Percentiles rank a stretch among this genome's conserved stretches.
phyloP scores from a whole-genome alignment of 2,329 filamentous ascomycete genomes.

The Claviceps monticola region DNA sequence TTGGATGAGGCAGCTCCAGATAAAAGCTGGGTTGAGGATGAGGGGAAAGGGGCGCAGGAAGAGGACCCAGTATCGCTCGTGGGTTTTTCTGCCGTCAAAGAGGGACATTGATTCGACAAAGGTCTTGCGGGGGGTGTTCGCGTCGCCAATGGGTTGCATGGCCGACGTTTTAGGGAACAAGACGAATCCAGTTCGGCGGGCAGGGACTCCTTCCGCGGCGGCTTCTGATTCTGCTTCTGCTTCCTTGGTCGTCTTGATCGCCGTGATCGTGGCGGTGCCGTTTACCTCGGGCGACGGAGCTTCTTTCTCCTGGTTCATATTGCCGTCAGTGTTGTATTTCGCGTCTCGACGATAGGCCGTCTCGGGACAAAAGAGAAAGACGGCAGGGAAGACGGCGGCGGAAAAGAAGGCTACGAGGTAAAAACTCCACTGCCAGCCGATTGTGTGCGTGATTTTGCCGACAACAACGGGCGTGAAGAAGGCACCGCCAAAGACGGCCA shows the following conservation, averaged over 20 bases:
- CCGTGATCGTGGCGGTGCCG: not conserved
- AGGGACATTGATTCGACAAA: slow-evolving; percentile 48
- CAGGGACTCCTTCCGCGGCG: not conserved
- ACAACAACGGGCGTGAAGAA: slow-evolving; percentile 75
- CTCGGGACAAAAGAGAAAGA: slow-evolving; percentile 74
- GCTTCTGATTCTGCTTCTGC: not conserved
- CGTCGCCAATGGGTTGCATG: slow-evolving; percentile 21
- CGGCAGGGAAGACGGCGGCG: slow-evolving; percentile 50
- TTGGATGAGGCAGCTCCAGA: slow-evolving; percentile 71
- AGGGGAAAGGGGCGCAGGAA: slow-evolving; percentile 66
- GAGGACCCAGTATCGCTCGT: slow-evolving; percentile 56
- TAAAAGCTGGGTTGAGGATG: slow-evolving; percentile 69
- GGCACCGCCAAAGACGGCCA: slow-evolving; percentile 42
- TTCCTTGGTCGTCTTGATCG: not conserved
- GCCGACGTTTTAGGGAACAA: slow-evolving; percentile 18
- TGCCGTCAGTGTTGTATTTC: slow-evolving; percentile 42
- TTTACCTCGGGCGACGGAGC: slow-evolving; percentile 1
- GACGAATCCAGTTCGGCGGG: slow-evolving; percentile 14
- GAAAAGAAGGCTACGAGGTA: slow-evolving; percentile 79
- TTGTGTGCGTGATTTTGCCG: slow-evolving; percentile 62
- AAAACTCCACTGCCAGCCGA: slow-evolving; percentile 83
- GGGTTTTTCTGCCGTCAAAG: slow-evolving; percentile 72
- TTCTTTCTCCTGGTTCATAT: slow-evolving; percentile 20
- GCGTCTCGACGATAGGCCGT: slow-evolving; percentile 60
- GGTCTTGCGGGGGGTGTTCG: slow-evolving; percentile 35